Evolutionary conservation across 768 basidiomycete genomes (phyloP).

Genomic region (Russula earlei): DNA sequence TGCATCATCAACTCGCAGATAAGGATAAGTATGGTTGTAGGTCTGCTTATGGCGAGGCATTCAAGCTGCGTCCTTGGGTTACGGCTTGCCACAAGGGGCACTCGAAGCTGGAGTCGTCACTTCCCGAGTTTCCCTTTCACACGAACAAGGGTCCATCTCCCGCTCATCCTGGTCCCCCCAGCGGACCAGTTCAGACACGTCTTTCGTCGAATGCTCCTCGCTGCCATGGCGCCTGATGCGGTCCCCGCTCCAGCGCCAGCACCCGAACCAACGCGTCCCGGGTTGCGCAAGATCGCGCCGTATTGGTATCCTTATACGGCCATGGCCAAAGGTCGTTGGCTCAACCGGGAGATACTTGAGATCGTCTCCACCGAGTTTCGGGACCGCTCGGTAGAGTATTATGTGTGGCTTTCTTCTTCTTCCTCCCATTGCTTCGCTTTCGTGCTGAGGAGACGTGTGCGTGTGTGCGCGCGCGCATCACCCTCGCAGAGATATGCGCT

Average conservation of each 20-base stretch:
- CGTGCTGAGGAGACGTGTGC: not conserved
- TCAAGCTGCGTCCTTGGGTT: not conserved
- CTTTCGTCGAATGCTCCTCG: slow-evolving; percentile 20
- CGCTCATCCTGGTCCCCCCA: slow-evolving; percentile 40
- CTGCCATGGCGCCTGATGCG: slow-evolving; percentile 19
- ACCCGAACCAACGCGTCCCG: slow-evolving; percentile 23
- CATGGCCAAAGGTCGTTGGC: slow-evolving; percentile 88
- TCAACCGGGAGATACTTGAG: slow-evolving; percentile 79
- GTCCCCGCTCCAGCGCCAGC: slow-evolving; percentile 11
- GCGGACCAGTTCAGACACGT: slow-evolving; percentile 42
- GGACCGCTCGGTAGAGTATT: slow-evolving; percentile 91
- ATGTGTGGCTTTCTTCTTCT: slow-evolving; percentile 47
- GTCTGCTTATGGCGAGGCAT: not conserved
- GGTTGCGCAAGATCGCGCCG: slow-evolving; percentile 71
- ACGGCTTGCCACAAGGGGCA: not conserved
- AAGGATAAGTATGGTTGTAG: not conserved
- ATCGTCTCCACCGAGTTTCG: slow-evolving; percentile 91
- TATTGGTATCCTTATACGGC: slow-evolving; percentile 94
- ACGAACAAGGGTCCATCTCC: slow-evolving; percentile 24
- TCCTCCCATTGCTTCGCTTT: not conserved
- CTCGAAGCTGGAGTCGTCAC: not conserved
- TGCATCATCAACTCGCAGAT: not conserved
- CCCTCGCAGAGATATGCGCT: slow-evolving; percentile 58
- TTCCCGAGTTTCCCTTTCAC: slow-evolving; percentile 15
- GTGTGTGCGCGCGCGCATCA: no score